A percentile compares a stretch with the other conserved stretches of the same genome.
These are phyloP conservation scores for Termitomyces sp. DNA, from an alignment of 1,284 basidiomycete genomes.

Conservation along the genomic window DNA sequence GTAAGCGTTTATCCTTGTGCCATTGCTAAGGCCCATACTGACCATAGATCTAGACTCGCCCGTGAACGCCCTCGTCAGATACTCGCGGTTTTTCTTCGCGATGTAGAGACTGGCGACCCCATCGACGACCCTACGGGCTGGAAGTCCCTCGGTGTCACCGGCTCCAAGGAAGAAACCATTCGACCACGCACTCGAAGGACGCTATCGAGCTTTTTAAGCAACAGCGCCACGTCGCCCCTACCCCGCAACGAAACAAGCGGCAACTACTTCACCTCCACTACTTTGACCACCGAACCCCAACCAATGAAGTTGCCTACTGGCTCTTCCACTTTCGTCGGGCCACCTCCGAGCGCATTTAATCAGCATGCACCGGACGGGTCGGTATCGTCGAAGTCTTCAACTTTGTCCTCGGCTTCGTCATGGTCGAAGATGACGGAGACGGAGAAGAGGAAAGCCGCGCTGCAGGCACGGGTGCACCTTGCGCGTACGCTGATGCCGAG, in stretches of 20 bases:
- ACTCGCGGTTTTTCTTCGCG: constrained; percentile 66
- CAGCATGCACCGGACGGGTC: constrained; percentile 5
- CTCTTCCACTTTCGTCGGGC: neutral
- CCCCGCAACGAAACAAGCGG: neutral
- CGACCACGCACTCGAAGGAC: constrained; percentile 12
- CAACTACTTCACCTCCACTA: constrained; percentile 20
- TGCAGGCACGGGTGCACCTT: constrained; percentile 57
- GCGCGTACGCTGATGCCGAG: constrained; percentile 52
- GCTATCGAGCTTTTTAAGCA: constrained; percentile 11
- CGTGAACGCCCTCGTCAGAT: constrained; percentile 62
- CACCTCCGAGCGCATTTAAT: neutral
- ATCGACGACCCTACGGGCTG: constrained; percentile 58
- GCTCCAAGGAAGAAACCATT: constrained; percentile 14
- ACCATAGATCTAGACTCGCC: constrained; percentile 41
- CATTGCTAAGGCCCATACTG: neutral
- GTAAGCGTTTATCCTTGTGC: constrained; percentile 13
- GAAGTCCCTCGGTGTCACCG: constrained; percentile 24
- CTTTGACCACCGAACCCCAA: constrained; percentile 25
- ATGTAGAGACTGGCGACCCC: constrained; percentile 26
- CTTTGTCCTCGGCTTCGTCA: constrained; percentile 17
- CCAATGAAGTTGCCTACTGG: constrained; percentile 5
- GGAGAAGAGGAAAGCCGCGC: constrained; percentile 48
- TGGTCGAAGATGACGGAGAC: constrained; percentile 33
- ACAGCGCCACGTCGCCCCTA: neutral
- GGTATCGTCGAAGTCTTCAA: constrained; percentile 11